phyloP scores from a whole-genome alignment of 2,329 filamentous ascomycete species.

The Colletotrichum zoysiae region DNA sequence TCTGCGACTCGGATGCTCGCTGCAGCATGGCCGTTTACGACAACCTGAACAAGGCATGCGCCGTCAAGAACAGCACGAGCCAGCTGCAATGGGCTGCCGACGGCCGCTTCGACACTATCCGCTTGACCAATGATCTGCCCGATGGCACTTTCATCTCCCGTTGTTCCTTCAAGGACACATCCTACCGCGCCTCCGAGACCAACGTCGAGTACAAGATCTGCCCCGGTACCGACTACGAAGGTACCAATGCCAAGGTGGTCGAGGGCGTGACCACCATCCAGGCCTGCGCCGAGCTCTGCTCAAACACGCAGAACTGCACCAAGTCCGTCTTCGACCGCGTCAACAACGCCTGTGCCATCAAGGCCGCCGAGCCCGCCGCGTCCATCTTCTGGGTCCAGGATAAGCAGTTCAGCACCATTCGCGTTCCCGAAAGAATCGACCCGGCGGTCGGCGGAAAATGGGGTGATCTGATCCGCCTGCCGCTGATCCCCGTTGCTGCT shows the following conservation, averaged over 20 bases:
- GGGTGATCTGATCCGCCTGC: constrained; percentile 46
- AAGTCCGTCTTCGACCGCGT: constrained; percentile 43
- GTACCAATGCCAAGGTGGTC: constrained; percentile 31
- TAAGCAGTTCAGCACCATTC: constrained; percentile 43
- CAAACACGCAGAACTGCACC: constrained; percentile 33
- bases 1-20: constrained; percentile 36
- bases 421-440: constrained; percentile 43
- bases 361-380: constrained; percentile 36
- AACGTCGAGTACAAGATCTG: constrained; percentile 31
- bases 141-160: constrained; percentile 36
- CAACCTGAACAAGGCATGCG: constrained; percentile 30
- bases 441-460: constrained; percentile 45
- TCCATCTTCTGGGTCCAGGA: constrained; percentile 42
- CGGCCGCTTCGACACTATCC: constrained; percentile 39
- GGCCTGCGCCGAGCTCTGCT: constrained; percentile 40
- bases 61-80: constrained; percentile 39
- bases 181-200: constrained; percentile 28
- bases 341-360: constrained; percentile 44
- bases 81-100: constrained; percentile 38
- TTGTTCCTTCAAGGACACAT: constrained; percentile 35
- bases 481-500: constrained; percentile 47
- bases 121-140: constrained; percentile 30
- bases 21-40: constrained; percentile 41
- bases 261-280: constrained; percentile 35
- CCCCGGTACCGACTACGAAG: constrained; percentile 40